Conservation (phyloP, 306 rosid species). For the Glycine tomentella region DNA sequence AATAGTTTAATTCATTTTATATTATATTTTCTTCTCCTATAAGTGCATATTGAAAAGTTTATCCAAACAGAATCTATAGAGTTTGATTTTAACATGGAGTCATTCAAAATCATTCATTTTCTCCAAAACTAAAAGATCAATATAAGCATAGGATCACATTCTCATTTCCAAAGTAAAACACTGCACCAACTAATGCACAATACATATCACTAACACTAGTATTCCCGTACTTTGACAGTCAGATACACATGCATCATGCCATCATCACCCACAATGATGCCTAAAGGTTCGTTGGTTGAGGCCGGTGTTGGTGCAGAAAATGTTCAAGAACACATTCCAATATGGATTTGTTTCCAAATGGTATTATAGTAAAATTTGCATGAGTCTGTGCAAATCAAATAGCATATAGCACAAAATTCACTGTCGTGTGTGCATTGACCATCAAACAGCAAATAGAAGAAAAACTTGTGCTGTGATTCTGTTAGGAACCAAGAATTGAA, state of each 20-base stretch:
- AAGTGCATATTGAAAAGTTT: too few relatives aligned
- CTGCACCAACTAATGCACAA: conserved; percentile 11
- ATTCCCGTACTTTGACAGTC: neutral
- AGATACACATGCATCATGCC: neutral
- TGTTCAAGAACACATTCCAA: too few relatives aligned
- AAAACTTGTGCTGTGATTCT: neutral
- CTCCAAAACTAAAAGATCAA: conserved; percentile 4
- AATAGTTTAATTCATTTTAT: too few relatives aligned
- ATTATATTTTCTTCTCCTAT: too few relatives aligned
- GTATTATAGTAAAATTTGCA: neutral
- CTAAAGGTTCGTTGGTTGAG: too few relatives aligned
- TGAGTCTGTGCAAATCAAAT: neutral
- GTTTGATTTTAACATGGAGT: neutral
- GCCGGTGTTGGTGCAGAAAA: too few relatives aligned
- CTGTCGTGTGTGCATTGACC: neutral
- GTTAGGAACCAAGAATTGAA: too few relatives aligned
- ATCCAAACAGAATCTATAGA: neutral
- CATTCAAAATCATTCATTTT: conserved; percentile 12
- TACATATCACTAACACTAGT: conserved; percentile 1
- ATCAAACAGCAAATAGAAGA: conserved; percentile 1
- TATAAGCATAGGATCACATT: conserved; percentile 22
- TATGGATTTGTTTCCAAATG: neutral
- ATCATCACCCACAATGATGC: neutral
- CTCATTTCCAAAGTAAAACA: conserved; percentile 28
- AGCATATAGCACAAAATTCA: neutral